Base-by-base conservation (phyloP, 163 green algal species). In the Chlamydomonas reinhardtii region DNA sequence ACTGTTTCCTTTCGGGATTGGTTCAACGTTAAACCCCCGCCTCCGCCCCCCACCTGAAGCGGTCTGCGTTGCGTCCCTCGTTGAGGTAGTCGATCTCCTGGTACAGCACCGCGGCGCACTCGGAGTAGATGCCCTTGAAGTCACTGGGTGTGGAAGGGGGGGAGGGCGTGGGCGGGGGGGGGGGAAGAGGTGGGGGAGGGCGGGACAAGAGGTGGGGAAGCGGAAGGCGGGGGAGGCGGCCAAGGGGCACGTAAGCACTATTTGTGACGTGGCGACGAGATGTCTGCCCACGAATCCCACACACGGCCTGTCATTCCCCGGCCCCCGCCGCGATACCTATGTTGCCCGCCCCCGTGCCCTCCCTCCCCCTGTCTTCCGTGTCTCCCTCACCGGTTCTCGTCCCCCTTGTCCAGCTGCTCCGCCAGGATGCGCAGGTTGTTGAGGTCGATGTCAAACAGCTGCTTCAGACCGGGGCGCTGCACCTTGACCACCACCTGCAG, bases 71-170 rank as follows among this genome's bases (percentile, higher is more conserved):
- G 73, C 93, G 65, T 2, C 92, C 98, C 90, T 99, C 98, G 72
- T 97, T 95, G 20, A 92, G 93, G 92, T 99, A 99, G 91, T 99
- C 97, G 72, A 99, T 98, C 84, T 99, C 96, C 80, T 99, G 93
- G 87, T 99, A 99, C 56, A 99, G 92, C 83, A 99, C 96, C 48
- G 76, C 37, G 19, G 91, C 89, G 91, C 97, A 99, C 94, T 99
- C 98, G 79, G 98, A 92, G 91, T 99, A 99, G 84, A 99, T 99
- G 73, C 97, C 98, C 59, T 88, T 89, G 79, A 92, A 94, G 86
- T 94, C 92, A 14, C 91, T 90, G 87, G 71, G 48, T 12, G 39
- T 54, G 43, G 6, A 54, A 54, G 43, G 43, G n/a, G n/a, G n/a
- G n/a, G n/a, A n/a, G n/a, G n/a, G n/a, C n/a, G n/a, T n/a, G 39